Base-by-base conservation (phyloP, 768 basidiomycete species). In the Pleurotus eryngii region DNA sequence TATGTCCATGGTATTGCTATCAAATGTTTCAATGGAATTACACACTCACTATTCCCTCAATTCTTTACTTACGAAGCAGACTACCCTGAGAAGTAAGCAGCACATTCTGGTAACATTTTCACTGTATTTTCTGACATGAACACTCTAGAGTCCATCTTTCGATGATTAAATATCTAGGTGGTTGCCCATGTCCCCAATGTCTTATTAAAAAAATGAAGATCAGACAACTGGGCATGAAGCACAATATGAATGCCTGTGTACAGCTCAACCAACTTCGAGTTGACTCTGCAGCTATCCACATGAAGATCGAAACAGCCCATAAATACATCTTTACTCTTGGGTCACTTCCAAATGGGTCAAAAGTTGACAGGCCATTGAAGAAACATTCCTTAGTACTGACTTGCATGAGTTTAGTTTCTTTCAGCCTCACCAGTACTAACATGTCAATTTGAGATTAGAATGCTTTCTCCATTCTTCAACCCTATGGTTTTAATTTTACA, bases 41-140 rank as follows among this genome's bases (percentile, higher is more conserved):
- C 40, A 24, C 62, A 63, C 2, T 56, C 60, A 3, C 30, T 70
- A 5, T 70, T 61, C 51, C 67, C 65, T 4, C 60, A 68, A 0
- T 64, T 72, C 26, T 66, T 72, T 43, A 63, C 61, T 3, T 69
- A 70, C 47, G 58, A 61, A 9, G 70, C 70, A 1, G 70, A 71
- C 54, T 72, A 70, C 51, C 70, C 67, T 1, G 70, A 72, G 47
- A 70, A 68, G 70, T 20, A 20, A 20, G 20, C 20, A 20, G 20
- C 20, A 20, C 20, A 20, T 20, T 20, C 20, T 20, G 20, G 20
- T 20, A 20, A 20, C 20, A 20, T 20, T 20, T 20, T 20, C 20
- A 20, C 20, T 20, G 20, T 20, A 20, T 20, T 20, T 20, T 20
- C 20, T 20, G 20, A 20, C 20, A 20, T 20, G 20, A 20, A 20